phyloP scores from a whole-genome alignment of 2,329 filamentous ascomycete species.

The Arachnomyces sp. region DNA sequence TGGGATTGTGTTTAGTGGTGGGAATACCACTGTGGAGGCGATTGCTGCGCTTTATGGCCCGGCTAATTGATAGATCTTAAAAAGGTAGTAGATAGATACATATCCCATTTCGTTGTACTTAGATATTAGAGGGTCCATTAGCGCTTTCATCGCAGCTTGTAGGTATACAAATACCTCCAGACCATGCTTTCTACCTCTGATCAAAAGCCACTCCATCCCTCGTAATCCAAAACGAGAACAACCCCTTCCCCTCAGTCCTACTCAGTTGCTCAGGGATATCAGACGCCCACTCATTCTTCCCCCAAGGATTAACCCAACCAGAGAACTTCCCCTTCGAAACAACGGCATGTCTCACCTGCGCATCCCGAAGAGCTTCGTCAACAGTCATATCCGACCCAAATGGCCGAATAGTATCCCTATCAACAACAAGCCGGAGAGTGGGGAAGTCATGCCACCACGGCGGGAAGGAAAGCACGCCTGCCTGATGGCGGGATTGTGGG shows the following conservation, averaged over 20 bases:
- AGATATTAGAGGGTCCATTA: no score
- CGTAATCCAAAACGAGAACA: constrained; percentile 9
- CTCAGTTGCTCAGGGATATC: constrained; percentile 1
- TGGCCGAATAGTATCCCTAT: constrained; percentile 26
- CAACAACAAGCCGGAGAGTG: constrained; percentile 29
- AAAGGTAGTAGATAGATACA: no score
- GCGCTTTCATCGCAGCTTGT: no score
- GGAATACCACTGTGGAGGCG: constrained; percentile 56
- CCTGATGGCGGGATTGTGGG: constrained; percentile 11
- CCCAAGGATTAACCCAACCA: constrained; percentile 31
- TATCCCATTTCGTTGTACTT: no score
- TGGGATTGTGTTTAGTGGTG: constrained; percentile 54
- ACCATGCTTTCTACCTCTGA: no score
- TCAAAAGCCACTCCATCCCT: constrained; percentile 5
- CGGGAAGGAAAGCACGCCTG: constrained; percentile 19
- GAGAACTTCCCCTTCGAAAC: constrained; percentile 27
- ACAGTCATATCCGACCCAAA: constrained; percentile 28
- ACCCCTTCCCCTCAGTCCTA: constrained; percentile 1
- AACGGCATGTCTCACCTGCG: constrained; percentile 26
- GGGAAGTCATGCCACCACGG: constrained; percentile 32
- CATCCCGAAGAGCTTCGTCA: constrained; percentile 26
- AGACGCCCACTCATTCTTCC: constrained; percentile 24
- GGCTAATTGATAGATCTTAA: neutral
- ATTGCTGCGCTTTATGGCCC: constrained; percentile 46
- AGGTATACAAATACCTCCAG: no score